phyloP scores from a whole-genome alignment of 148 eudicot genomes.

The Linanthus parryae region DNA sequence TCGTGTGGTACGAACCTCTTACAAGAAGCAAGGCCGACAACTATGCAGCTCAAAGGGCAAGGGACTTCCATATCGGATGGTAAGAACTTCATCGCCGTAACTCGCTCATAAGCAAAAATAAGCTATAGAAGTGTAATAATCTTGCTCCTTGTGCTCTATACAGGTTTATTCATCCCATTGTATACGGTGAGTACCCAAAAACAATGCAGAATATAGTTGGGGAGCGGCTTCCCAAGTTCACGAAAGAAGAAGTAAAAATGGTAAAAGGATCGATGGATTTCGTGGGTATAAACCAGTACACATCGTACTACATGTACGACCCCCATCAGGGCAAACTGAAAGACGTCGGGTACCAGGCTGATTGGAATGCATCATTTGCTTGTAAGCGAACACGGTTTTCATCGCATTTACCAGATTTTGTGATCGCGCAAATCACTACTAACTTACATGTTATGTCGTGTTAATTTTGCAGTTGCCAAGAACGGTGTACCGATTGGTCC shows the following conservation, averaged over 20 bases:
- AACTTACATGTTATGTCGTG: neutral
- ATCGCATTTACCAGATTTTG: neutral
- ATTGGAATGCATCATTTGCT: constrained; percentile 78
- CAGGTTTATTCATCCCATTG: constrained; percentile 88
- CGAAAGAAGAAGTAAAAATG: constrained; percentile 52
- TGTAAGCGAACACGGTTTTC: constrained; percentile 46
- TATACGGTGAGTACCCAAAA: constrained; percentile 82
- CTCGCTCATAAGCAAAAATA: too few species aligned
- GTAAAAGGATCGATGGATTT: constrained; percentile 86
- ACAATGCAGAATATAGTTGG: constrained; percentile 74
- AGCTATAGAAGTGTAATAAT: too few species aligned
- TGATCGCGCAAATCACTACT: neutral
- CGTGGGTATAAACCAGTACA: constrained; percentile 86
- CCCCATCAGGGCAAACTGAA: constrained; percentile 25
- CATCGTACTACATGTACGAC: constrained; percentile 66
- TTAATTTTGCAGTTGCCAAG: constrained; percentile 38
- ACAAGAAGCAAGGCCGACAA: constrained; percentile 63
- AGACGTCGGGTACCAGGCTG: constrained; percentile 60
- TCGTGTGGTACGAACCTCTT: constrained; percentile 93
- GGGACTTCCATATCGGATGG: constrained; percentile 97
- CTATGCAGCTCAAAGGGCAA: constrained; percentile 90
- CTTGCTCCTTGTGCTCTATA: neutral
- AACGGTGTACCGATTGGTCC: constrained; percentile 84
- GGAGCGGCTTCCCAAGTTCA: constrained; percentile 76
- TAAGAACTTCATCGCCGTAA: constrained; percentile 13